Percentiles rank a stretch among this genome's conserved stretches.
Conservation (phyloP, 371 early-diverging fungal species). For the Parasitella parasitica region DNA sequence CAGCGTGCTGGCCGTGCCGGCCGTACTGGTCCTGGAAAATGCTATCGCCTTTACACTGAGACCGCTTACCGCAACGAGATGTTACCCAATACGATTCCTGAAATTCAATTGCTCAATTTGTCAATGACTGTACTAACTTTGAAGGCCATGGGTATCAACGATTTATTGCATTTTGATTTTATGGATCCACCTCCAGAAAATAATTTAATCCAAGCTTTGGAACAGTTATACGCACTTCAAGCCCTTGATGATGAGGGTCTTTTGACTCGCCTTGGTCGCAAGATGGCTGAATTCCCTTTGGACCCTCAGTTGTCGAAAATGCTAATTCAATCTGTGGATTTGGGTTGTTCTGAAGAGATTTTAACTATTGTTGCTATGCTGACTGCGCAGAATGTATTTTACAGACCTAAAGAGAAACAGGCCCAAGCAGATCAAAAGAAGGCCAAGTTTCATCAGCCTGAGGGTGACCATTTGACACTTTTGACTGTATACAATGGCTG, state of each 20-base stretch:
- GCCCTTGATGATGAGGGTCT: conserved; percentile 95
- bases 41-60: conserved; percentile 96
- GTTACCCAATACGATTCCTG: conserved; percentile 95
- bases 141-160: conserved; percentile 96
- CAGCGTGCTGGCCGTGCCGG: conserved; percentile 99
- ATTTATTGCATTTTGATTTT: conserved; percentile 94
- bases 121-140: conserved; percentile 89
- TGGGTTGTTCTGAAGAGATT: conserved; percentile 95
- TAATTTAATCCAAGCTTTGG: conserved; percentile 92
- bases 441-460: conserved; percentile 96
- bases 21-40: conserved; percentile 96
- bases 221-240: conserved; percentile 89
- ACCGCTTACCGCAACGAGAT: conserved; percentile 94
- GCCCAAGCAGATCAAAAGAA: conserved; percentile 92
- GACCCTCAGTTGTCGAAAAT: conserved; percentile 93
- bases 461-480: conserved; percentile 96
- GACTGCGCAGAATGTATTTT: conserved; percentile 90
- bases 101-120: conserved; percentile 97
- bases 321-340: conserved; percentile 87
- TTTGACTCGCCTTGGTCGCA: conserved; percentile 88
- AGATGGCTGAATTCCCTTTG: conserved; percentile 98
- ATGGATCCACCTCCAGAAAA: conserved; percentile 97
- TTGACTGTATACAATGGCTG: conserved; percentile 95
- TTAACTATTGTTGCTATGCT: conserved; percentile 97
- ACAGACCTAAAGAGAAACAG: conserved; percentile 96